These are phyloP conservation scores for Acacia melanoxylon DNA, from an alignment of 306 rosid species.

Conservation along the genomic window DNA sequence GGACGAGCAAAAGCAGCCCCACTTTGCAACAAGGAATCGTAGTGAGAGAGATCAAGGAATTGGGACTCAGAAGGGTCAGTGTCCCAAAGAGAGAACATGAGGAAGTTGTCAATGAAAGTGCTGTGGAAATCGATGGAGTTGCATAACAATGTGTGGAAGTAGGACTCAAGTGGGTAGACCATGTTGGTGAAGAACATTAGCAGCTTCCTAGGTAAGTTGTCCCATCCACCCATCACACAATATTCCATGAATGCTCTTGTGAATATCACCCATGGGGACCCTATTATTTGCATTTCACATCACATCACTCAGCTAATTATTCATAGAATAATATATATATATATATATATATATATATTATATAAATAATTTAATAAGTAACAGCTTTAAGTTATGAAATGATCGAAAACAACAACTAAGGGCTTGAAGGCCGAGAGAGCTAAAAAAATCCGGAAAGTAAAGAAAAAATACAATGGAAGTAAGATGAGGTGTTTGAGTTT, in stretches of 20 bases:
- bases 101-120: constrained; percentile 46
- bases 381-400: too few species aligned
- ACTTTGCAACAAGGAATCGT: constrained; percentile 42
- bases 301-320: not conserved
- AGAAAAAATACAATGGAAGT: too few species aligned
- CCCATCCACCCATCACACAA: constrained; percentile 67
- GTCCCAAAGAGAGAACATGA: constrained; percentile 55
- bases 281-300: constrained; percentile 27
- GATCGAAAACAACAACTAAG: too few species aligned
- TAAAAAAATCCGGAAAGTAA: too few species aligned
- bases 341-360: too few species aligned
- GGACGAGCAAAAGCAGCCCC: constrained; percentile 68
- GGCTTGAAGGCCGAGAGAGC: too few species aligned
- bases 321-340: too few species aligned
- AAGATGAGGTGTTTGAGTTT: too few species aligned
- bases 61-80: constrained; percentile 43
- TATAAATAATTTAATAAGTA: too few species aligned
- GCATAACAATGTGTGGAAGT: constrained; percentile 74
- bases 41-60: constrained; percentile 49
- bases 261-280: constrained; percentile 72
- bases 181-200: constrained; percentile 73
- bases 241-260: constrained; percentile 64
- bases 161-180: constrained; percentile 60
- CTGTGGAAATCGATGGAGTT: constrained; percentile 56
- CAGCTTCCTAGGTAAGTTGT: constrained; percentile 65